Percentiles rank a stretch among this genome's conserved stretches.
These are phyloP conservation scores for Phyllosticta ampelicida DNA, from an alignment of 2,329 filamentous ascomycete genomes.

Conservation along the genomic window DNA sequence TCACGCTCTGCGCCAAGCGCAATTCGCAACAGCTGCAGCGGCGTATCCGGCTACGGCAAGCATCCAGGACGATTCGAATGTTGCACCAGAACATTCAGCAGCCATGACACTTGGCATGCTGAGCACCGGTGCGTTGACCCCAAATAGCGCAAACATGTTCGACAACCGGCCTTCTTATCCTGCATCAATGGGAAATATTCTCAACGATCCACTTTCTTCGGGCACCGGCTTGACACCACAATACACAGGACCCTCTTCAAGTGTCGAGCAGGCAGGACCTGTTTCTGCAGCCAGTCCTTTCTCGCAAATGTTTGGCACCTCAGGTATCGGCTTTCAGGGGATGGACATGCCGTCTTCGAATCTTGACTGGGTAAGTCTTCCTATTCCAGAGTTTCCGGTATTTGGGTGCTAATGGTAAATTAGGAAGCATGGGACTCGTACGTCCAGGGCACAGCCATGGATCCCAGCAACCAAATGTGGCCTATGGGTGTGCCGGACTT, in stretches of 20 bases:
- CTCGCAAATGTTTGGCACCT: slow-evolving; percentile 42
- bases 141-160: slow-evolving; percentile 35
- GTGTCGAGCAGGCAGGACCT: slow-evolving; percentile 22
- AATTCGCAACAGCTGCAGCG: slow-evolving; percentile 20
- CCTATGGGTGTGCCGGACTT: slow-evolving; percentile 28
- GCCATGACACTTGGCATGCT: slow-evolving; percentile 62
- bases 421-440: slow-evolving; percentile 61
- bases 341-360: slow-evolving; percentile 44
- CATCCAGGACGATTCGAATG: slow-evolving; percentile 42
- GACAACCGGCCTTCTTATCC: slow-evolving; percentile 26
- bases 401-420: slow-evolving; percentile 17
- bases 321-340: slow-evolving; percentile 36
- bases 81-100: slow-evolving; percentile 50
- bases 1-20: slow-evolving; percentile 19
- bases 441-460: slow-evolving; percentile 47
- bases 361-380: slow-evolving; percentile 50
- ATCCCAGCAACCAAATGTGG: slow-evolving; percentile 32
- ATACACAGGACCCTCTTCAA: slow-evolving; percentile 19
- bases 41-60: slow-evolving; percentile 17
- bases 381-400: slow-evolving; percentile 11
- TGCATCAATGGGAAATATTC: slow-evolving; percentile 26
- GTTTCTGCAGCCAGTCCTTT: slow-evolving; percentile 43
- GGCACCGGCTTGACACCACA: slow-evolving; percentile 25
- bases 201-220: slow-evolving; percentile 22
- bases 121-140: slow-evolving; percentile 50